Conservation (phyloP, 306 rosid genomes). For the Vigna reflexopilosa region DNA sequence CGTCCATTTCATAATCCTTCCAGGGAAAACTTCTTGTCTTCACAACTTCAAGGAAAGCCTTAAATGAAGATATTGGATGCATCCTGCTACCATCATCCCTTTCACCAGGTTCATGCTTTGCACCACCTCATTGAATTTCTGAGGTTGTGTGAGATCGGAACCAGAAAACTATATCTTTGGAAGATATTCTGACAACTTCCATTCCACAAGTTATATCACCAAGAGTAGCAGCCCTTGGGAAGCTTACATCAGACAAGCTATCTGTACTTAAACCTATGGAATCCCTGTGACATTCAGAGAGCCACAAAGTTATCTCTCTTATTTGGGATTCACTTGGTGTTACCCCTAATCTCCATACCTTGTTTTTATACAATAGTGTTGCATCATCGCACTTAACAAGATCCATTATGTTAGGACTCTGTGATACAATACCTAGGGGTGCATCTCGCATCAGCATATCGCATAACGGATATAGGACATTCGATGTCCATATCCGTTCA, state of each 20-base stretch:
- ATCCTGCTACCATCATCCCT: slow-evolving; percentile 67
- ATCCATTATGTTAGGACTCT: slow-evolving; percentile 83
- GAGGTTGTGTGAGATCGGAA: slow-evolving; percentile 74
- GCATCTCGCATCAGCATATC: slow-evolving; percentile 86
- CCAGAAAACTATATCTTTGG: slow-evolving; percentile 75
- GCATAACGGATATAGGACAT: slow-evolving; percentile 43
- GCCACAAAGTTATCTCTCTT: slow-evolving; percentile 69
- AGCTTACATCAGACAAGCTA: slow-evolving; percentile 80
- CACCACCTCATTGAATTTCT: slow-evolving; percentile 85
- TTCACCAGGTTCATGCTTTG: slow-evolving; percentile 77
- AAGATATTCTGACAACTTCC: slow-evolving; percentile 75
- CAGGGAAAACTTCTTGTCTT: slow-evolving; percentile 74
- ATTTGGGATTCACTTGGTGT: slow-evolving; percentile 80
- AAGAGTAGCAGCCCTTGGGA: slow-evolving; percentile 69
- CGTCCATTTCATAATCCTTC: slow-evolving; percentile 91
- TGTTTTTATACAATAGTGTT: slow-evolving; percentile 63
- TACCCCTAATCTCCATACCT: slow-evolving; percentile 72
- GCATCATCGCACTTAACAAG: slow-evolving; percentile 89
- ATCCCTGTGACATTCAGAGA: slow-evolving; percentile 68
- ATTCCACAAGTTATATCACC: slow-evolving; percentile 77
- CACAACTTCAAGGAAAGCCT: slow-evolving; percentile 87
- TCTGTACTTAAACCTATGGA: slow-evolving; percentile 87
- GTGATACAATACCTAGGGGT: slow-evolving; percentile 75
- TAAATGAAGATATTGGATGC: slow-evolving; percentile 92
- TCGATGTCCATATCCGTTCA: no score